Evolutionary conservation across 2,329 filamentous ascomycete species (phyloP).

Genomic region (Penicillium vulpinum): DNA sequence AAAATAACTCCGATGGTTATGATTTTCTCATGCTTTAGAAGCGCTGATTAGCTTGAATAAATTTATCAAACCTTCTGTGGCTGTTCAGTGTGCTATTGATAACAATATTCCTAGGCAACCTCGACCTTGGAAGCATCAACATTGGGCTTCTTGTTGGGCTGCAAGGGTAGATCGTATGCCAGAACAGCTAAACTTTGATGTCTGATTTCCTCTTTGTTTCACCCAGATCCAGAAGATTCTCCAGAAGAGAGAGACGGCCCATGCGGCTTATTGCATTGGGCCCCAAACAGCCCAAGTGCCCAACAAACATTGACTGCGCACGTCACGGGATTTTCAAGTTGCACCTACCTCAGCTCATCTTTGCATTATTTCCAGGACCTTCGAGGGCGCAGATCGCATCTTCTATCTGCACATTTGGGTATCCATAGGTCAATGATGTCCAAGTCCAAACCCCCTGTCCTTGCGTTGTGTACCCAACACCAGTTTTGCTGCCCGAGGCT

Average conservation of each 20-base stretch:
- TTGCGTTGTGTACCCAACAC: constrained; percentile 23
- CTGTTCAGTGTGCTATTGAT: not conserved
- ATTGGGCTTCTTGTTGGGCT: constrained; percentile 27
- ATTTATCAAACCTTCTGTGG: constrained; percentile 7
- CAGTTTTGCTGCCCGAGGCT: constrained; percentile 23
- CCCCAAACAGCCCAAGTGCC: constrained; percentile 21
- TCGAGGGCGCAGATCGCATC: constrained; percentile 18
- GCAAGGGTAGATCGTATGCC: constrained; percentile 9
- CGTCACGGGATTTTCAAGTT: constrained; percentile 16
- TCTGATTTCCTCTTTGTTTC: not conserved
- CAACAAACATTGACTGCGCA: constrained; percentile 1
- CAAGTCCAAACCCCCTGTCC: constrained; percentile 10
- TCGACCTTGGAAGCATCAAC: constrained; percentile 4
- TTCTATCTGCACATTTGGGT: constrained; percentile 9
- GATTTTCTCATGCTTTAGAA: constrained; percentile 7
- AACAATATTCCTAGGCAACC: not conserved
- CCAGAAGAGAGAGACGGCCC: constrained; percentile 17
- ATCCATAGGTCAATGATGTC: constrained; percentile 16
- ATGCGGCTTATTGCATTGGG: constrained; percentile 27
- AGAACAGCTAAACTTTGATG: not conserved
- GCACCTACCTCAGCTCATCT: constrained; percentile 19
- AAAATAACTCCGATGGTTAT: constrained; percentile 12
- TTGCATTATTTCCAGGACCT: constrained; percentile 5
- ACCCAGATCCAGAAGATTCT: not conserved
- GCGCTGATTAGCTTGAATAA: constrained; percentile 5